A percentile compares a stretch with the other conserved stretches of the same genome.
Conservation (phyloP, 2,329 filamentous ascomycete genomes). For the Sclerotinia sclerotiorum region DNA sequence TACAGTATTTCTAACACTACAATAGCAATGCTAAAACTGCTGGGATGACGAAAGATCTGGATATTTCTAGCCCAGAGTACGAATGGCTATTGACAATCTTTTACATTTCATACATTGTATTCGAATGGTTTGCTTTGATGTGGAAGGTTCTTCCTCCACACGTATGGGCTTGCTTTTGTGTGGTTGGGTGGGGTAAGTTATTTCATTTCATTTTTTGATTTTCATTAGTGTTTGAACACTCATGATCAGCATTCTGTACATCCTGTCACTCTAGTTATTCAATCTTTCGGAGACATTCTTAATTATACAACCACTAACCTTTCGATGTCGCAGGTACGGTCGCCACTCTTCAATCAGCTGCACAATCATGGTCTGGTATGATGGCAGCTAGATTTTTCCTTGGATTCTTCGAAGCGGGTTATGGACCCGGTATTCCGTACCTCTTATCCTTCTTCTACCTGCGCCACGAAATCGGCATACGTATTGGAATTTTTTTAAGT, state of each 20-base stretch:
- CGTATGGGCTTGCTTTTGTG: constrained; percentile 42
- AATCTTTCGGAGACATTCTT: background rate
- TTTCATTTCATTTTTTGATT: background rate
- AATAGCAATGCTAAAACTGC: constrained; percentile 53
- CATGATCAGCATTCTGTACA: background rate
- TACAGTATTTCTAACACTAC: background rate
- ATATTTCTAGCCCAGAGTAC: constrained; percentile 46
- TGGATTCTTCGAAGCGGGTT: constrained; percentile 42
- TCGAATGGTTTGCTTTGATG: constrained; percentile 44
- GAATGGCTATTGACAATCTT: constrained; percentile 46
- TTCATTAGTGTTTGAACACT: background rate
- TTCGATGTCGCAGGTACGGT: constrained; percentile 7
- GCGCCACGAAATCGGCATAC: constrained; percentile 63
- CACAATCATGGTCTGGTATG: constrained; percentile 41
- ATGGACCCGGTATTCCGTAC: constrained; percentile 44
- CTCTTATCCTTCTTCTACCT: constrained; percentile 51
- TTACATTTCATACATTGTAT: constrained; percentile 45
- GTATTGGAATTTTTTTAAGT: constrained; percentile 69
- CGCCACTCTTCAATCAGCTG: constrained; percentile 48
- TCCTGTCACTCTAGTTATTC: no score
- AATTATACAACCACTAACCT: background rate
- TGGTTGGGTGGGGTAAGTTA: constrained; percentile 41
- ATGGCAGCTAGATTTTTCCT: constrained; percentile 44
- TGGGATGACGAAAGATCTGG: constrained; percentile 52
- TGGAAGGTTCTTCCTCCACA: constrained; percentile 45